Base-by-base conservation (phyloP, 2,329 filamentous ascomycete genomes). In the Zymoseptoria ardabiliae region DNA sequence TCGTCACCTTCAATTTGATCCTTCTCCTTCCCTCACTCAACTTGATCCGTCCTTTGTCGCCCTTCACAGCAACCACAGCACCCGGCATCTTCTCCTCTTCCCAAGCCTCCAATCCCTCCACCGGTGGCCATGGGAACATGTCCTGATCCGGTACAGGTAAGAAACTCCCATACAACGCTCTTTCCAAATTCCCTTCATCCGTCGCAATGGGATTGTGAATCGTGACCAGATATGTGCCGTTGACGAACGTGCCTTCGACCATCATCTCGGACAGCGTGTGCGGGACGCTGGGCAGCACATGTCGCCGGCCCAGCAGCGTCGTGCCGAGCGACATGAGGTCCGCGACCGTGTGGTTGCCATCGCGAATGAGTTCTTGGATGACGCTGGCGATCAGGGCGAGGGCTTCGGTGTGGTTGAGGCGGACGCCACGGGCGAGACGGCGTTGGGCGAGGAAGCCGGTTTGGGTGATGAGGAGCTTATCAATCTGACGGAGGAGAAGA, bases 391-490 rank as follows among this genome's bases (percentile, higher is more conserved):
- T 95, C 66, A 92, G 82, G 25, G 88, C 88, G 66, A 85, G 86
- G 62, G 93, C 91, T 79, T 97, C 93, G 30, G 88, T 82, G 77
- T 96, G 91, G 72, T 97, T 97, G 68, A 97, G 79, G 72, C 87
- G 88, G 57, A 97, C 86, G 55, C 93, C 93, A 69, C 93, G 82
- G 30, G 93, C 93, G 66, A 97, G 85, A 61, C 93, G 85, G 65
- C 88, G 84, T 79, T 97, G 93, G 57, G 93, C 93, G 54, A 97
- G 82, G 66, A 88, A 82, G 68, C 93, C 93, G 62, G 96, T 80
- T 76, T 97, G 91, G 57, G 91, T 90, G 72, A 96, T 93, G 73
- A 88, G 83, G 76, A 97, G 90, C 85, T 97, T 97, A 81, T 97
- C 93, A 71, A 97, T 82, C 93, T 97, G 60, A 54, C 22, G 4